Evolutionary conservation across 78 protist genomes (phyloP).

Genomic region (Blattamonas nauphoetae): DNA sequence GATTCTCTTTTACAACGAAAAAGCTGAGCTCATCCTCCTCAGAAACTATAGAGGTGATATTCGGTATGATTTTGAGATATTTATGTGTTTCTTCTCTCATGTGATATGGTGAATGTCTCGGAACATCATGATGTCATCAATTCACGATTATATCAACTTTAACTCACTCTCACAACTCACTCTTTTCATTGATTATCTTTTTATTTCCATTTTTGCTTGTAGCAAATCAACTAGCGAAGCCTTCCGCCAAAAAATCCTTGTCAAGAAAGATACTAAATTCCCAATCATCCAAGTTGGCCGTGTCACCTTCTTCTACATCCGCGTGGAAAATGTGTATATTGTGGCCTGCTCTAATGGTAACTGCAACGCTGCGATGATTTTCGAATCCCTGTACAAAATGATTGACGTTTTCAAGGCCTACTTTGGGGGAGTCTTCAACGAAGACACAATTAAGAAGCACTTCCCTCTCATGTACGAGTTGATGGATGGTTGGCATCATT

Average conservation of each 20-base stretch:
- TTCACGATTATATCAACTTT: background rate
- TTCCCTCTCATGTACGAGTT: constrained; percentile 75
- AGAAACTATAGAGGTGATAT: no score
- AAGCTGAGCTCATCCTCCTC: constrained; percentile 71
- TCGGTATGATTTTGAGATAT: no score
- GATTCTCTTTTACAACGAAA: constrained; percentile 60
- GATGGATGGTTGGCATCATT: constrained; percentile 57
- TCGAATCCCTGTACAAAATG: constrained; percentile 59
- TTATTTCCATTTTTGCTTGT: background rate
- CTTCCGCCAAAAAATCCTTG: constrained; percentile 29
- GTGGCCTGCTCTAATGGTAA: constrained; percentile 72
- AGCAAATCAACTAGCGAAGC: constrained; percentile 26
- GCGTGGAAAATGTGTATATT: constrained; percentile 55
- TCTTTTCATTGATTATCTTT: constrained; percentile 56
- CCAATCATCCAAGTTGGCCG: constrained; percentile 40
- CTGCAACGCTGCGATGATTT: constrained; percentile 70
- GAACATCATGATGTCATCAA: constrained; percentile 63
- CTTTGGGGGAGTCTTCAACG: constrained; percentile 45
- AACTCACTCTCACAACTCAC: background rate
- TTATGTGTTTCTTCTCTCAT: no score
- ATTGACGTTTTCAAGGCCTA: constrained; percentile 35
- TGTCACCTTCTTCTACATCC: constrained; percentile 63
- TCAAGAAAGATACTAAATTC: constrained; percentile 18
- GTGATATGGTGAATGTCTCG: no score
- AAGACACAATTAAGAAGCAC: constrained; percentile 65